Evolutionary conservation across 1,284 basidiomycete species (phyloP), one percentile per base, ranked within the genome.

Genomic region (Volvariella surrecta): DNA sequence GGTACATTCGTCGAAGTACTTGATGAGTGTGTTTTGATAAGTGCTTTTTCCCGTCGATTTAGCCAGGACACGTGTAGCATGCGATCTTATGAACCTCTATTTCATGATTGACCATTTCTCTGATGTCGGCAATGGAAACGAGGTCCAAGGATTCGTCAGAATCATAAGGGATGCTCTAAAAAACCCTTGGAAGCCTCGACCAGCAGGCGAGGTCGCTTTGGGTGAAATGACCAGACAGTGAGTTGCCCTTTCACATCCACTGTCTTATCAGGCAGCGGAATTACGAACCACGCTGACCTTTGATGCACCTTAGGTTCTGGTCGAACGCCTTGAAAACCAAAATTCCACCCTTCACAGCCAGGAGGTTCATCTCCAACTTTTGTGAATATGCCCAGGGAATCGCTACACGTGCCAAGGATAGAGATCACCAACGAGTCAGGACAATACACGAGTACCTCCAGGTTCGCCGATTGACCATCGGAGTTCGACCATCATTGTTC

Each of bases 101-200:
- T 59, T 58, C 40, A 7, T 58, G 3, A 46, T 63, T 43, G 61
- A 66, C 38, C 56, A 61, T 32, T 52, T 55, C 31, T 58, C 63
- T 0, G 63, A 66, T 43, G 45, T 48, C 13, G 50, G 48, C 1
- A 32, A 45, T 17, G 57, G 42, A 4, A 28, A 49, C 3, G 53
- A 50, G 3, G 59, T 60, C 21, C 50, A 48, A 13, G 4, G 46
- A 38, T 52, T 46, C 28, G 47, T 41, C 1, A 48, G 52, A 10
- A 48, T 53, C 17, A 46, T 54, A 8, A 49, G 55, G 24, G 51
- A 58, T 38, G 55, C 53, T 4, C 43, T 58, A 8, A 18, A 44
- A 15, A 46, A 54, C 39, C 57, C 57, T 8, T 34, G 50, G 15
- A 52, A 51, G 18, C 48, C 43, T 17, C 51, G 52, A 10, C 54